A percentile compares a stretch with the other conserved stretches of the same genome.
These are phyloP conservation scores for Fusarium heterosporum DNA, from an alignment of 2,329 filamentous ascomycete species.

Conservation along the genomic window DNA sequence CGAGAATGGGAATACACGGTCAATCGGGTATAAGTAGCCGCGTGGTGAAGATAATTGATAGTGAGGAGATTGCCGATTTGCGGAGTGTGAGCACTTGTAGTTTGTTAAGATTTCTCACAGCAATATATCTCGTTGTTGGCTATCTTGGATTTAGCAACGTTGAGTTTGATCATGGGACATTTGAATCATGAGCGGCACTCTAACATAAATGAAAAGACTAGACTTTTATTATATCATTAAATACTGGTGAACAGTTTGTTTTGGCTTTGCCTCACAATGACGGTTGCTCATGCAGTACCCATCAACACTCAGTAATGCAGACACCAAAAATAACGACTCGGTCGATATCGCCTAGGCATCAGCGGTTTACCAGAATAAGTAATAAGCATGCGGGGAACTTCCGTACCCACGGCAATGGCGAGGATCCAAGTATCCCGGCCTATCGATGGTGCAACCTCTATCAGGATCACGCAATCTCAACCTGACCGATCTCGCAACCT, in stretches of 20 bases:
- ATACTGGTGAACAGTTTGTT: no score
- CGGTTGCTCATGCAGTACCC: no score
- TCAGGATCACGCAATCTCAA: constrained; percentile 42
- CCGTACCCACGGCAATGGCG: constrained; percentile 7
- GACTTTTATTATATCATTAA: no score
- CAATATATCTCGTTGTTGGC: no score
- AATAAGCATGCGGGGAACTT: constrained; percentile 6
- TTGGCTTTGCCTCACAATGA: no score
- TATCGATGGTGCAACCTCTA: constrained; percentile 43
- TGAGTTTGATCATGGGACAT: no score
- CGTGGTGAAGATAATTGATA: background rate
- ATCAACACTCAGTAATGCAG: background rate
- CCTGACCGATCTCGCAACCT: constrained; percentile 8
- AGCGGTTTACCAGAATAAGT: background rate
- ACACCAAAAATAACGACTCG: background rate
- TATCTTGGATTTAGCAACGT: no score
- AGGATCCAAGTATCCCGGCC: constrained; percentile 4
- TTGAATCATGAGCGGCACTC: no score
- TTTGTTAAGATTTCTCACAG: no score
- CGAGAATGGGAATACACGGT: background rate
- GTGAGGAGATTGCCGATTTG: background rate
- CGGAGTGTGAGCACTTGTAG: background rate
- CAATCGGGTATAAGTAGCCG: background rate
- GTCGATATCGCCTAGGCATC: background rate
- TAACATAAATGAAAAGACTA: no score